phyloP scores from a whole-genome alignment of 192 early-diverging fungal species.

The Backusella sp. region DNA sequence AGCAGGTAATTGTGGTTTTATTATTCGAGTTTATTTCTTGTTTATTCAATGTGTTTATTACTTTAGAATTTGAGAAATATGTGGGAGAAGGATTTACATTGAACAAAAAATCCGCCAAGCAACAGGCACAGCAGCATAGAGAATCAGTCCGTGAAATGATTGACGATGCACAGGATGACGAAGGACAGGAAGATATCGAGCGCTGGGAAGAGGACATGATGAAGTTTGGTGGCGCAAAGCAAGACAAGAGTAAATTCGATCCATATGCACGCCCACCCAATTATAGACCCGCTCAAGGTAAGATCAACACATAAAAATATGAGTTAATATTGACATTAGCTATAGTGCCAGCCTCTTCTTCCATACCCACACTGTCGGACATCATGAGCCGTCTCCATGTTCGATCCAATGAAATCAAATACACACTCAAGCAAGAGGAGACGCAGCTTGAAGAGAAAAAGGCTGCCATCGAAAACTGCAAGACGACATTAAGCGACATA shows the following conservation, averaged over 20 bases:
- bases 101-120: conserved; percentile 42
- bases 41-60: background rate
- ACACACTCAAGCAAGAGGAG: conserved; percentile 29
- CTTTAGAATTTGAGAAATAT: conserved; percentile 48
- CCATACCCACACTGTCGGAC: conserved; percentile 40
- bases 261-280: conserved; percentile 26
- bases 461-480: conserved; percentile 30
- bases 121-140: conserved; percentile 37
- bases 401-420: conserved; percentile 29
- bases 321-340: background rate
- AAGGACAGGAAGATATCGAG: conserved; percentile 49
- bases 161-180: conserved; percentile 47
- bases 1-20: conserved; percentile 20
- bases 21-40: background rate
- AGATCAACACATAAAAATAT: no score
- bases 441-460: conserved; percentile 40
- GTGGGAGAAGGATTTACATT: conserved; percentile 47
- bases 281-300: conserved; percentile 20
- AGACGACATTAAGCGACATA: conserved; percentile 28
- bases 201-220: conserved; percentile 58
- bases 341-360: conserved; percentile 43
- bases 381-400: conserved; percentile 33
- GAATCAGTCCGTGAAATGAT: conserved; percentile 49
- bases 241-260: conserved; percentile 5
- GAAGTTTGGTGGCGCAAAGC: conserved; percentile 45